phyloP scores from a whole-genome alignment of 2,329 filamentous ascomycete genomes.

The Cercospora beticola region DNA sequence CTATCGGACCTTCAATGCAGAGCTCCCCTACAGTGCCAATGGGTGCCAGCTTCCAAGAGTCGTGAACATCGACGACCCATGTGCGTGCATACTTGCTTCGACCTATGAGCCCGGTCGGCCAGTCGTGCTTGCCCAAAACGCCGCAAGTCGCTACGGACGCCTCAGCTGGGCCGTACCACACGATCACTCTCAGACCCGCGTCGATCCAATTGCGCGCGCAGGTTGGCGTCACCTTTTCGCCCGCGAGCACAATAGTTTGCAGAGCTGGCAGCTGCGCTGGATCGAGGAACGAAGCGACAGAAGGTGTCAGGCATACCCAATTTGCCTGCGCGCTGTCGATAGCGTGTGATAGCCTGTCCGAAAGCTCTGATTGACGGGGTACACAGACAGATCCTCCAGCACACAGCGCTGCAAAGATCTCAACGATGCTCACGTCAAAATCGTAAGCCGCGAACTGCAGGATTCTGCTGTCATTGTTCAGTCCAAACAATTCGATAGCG shows the following conservation, averaged over 20 bases:
- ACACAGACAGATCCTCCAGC: conserved; percentile 19
- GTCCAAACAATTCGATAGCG: not conserved
- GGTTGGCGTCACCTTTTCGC: conserved; percentile 8
- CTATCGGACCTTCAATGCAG: conserved; percentile 47
- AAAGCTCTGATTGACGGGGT: conserved; percentile 43
- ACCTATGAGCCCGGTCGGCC: conserved; percentile 16
- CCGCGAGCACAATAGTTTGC: not conserved
- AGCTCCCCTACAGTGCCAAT: conserved; percentile 51
- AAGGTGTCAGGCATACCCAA: conserved; percentile 56
- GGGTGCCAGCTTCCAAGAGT: conserved; percentile 37
- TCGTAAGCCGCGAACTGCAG: conserved; percentile 25
- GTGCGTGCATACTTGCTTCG: conserved; percentile 15
- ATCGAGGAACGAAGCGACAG: conserved; percentile 51
- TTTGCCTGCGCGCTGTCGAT: conserved; percentile 1
- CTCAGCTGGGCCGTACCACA: conserved; percentile 46
- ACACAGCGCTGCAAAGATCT: conserved; percentile 13
- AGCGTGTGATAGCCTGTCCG: conserved; percentile 52
- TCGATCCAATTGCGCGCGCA: conserved; percentile 2
- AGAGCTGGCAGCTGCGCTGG: conserved; percentile 42
- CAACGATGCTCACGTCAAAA: conserved; percentile 23
- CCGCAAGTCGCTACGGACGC: conserved; percentile 15
- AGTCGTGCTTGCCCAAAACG: not conserved
- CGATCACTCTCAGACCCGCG: conserved; percentile 30
- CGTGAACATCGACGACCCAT: conserved; percentile 36
- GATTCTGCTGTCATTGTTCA: conserved; percentile 6